Evolutionary conservation across 768 basidiomycete species (phyloP).

Genomic region (Mycena venus): DNA sequence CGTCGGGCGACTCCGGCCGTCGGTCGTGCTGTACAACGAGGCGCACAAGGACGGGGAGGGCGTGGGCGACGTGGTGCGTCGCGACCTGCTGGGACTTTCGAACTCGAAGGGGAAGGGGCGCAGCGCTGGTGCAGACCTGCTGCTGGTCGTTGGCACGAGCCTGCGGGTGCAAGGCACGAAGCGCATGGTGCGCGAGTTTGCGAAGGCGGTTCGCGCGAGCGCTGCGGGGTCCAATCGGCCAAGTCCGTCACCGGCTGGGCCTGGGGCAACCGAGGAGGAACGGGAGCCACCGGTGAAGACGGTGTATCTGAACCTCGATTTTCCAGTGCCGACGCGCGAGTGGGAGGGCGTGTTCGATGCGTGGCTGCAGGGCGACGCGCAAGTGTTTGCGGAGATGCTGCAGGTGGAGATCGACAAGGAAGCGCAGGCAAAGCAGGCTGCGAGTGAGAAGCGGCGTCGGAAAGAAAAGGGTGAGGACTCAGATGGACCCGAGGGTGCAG

Average conservation of each 20-base stretch:
- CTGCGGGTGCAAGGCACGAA: conserved; percentile 92
- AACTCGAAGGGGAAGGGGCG: conserved; percentile 76
- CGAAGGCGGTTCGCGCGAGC: conserved; percentile 75
- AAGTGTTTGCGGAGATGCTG: conserved; percentile 77
- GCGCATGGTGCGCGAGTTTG: conserved; percentile 89
- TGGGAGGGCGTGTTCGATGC: conserved; percentile 94
- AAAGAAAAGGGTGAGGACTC: conserved; percentile 65
- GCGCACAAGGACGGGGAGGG: conserved; percentile 88
- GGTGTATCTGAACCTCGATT: conserved; percentile 89
- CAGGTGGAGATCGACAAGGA: conserved; percentile 71
- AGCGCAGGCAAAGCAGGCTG: conserved; percentile 64
- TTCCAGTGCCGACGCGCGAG: conserved; percentile 85
- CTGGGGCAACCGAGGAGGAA: conserved; percentile 59
- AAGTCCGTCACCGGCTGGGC: conserved; percentile 60
- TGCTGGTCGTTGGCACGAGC: conserved; percentile 93
- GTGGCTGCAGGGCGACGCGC: conserved; percentile 92
- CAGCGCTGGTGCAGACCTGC: conserved; percentile 77
- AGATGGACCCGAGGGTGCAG: neutral
- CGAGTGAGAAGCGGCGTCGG: conserved; percentile 64
- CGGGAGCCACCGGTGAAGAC: conserved; percentile 69
- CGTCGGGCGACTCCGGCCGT: conserved; percentile 85
- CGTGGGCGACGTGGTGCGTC: conserved; percentile 87
- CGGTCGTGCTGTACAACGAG: conserved; percentile 94
- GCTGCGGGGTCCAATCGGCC: conserved; percentile 48
- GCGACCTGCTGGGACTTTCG: conserved; percentile 80